A percentile compares a stretch with the other conserved stretches of the same genome.
Evolutionary conservation across 805 yeast species (phyloP).

Genomic region (Teunomyces gatunensis): DNA sequence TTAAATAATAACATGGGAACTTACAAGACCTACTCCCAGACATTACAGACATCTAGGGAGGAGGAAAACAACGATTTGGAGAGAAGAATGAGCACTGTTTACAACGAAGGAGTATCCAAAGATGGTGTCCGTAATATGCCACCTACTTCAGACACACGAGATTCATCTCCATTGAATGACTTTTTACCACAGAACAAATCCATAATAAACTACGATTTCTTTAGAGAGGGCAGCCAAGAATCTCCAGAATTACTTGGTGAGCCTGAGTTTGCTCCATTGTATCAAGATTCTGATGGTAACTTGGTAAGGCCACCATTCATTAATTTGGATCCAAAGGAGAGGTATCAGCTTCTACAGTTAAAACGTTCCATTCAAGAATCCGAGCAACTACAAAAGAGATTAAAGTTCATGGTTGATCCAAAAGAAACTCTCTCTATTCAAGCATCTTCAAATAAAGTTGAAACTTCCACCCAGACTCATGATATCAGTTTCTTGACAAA

Average conservation of each 20-base stretch:
- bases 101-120: conserved; percentile 13
- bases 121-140: conserved; percentile 8
- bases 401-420: conserved; percentile 42
- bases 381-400: conserved; percentile 28
- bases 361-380: conserved; percentile 38
- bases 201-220: not conserved
- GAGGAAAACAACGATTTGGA: conserved; percentile 28
- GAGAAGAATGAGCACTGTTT: conserved; percentile 23
- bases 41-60: conserved; percentile 16
- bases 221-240: not conserved
- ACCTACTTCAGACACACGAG: not conserved
- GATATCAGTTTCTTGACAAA: conserved; percentile 27
- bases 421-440: conserved; percentile 27
- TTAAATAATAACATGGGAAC: conserved; percentile 13
- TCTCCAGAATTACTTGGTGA: conserved; percentile 16
- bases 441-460: conserved; percentile 27
- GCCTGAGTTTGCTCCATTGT: conserved; percentile 33
- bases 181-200: not conserved
- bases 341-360: conserved; percentile 40
- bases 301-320: conserved; percentile 44
- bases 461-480: conserved; percentile 42
- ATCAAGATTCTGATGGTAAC: conserved; percentile 37
- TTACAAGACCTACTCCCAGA: conserved; percentile 19
- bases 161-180: conserved; percentile 5
- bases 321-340: conserved; percentile 41